These are phyloP conservation scores for Phaseolus lunatus DNA, from an alignment of 306 rosid genomes.

Conservation along the genomic window DNA sequence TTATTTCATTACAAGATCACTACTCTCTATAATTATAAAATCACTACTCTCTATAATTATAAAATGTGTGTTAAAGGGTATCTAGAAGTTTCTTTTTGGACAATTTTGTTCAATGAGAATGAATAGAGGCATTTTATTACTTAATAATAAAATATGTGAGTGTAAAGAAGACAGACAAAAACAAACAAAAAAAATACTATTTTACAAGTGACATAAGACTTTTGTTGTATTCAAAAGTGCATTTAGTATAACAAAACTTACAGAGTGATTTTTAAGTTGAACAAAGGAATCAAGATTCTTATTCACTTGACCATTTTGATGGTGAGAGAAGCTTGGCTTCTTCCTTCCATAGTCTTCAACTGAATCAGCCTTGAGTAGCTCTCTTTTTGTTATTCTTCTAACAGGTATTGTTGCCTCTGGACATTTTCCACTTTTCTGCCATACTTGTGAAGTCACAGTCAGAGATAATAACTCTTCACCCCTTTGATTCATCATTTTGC, in stretches of 20 bases:
- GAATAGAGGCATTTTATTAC: too few relatives aligned
- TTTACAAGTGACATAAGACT: too few relatives aligned
- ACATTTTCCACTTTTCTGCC: conserved; percentile 81
- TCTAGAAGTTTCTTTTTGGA: too few relatives aligned
- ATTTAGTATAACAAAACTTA: conserved; percentile 29
- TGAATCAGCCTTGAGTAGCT: conserved; percentile 55
- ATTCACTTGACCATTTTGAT: conserved; percentile 6
- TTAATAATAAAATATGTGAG: too few relatives aligned
- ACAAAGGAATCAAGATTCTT: conserved; percentile 36
- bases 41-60: too few relatives aligned
- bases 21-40: too few relatives aligned
- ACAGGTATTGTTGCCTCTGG: conserved; percentile 74
- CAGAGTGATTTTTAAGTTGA: conserved; percentile 57
- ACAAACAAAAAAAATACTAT: too few relatives aligned
- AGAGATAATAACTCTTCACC: conserved; percentile 27
- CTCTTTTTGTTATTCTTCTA: conserved; percentile 55
- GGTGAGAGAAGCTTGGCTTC: conserved; percentile 45
- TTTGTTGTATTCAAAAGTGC: neutral
- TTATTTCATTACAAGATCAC: too few relatives aligned
- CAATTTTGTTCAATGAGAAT: too few relatives aligned
- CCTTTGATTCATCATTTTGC: conserved; percentile 44
- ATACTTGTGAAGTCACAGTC: conserved; percentile 49
- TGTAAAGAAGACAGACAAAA: too few relatives aligned
- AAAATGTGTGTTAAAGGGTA: too few relatives aligned
- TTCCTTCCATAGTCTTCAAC: conserved; percentile 68